Percentiles rank a stretch among this genome's conserved stretches.
Evolutionary conservation across 2,329 filamentous ascomycete genomes (phyloP).

Genomic region (Penicillium oxalicum): DNA sequence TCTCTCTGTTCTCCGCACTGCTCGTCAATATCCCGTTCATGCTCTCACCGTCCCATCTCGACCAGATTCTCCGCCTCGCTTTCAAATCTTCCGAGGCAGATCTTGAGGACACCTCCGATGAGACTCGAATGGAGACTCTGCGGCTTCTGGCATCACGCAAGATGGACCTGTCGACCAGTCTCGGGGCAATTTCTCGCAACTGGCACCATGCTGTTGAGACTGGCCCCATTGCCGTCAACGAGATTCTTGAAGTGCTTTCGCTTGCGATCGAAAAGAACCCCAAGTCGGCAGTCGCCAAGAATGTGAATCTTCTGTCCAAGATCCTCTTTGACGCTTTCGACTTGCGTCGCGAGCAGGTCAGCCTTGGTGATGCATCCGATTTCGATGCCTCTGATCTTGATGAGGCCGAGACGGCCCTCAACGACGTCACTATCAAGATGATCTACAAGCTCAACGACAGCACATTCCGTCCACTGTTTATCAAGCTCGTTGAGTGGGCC

Average conservation of each 20-base stretch:
- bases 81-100: constrained; percentile 62
- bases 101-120: constrained; percentile 57
- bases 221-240: constrained; percentile 60
- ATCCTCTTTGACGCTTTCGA: constrained; percentile 52
- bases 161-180: constrained; percentile 69
- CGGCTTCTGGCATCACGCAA: constrained; percentile 65
- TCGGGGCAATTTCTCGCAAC: constrained; percentile 65
- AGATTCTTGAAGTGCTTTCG: constrained; percentile 65
- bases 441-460: constrained; percentile 95
- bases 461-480: constrained; percentile 86
- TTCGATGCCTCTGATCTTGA: constrained; percentile 48
- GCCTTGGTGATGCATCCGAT: constrained; percentile 21
- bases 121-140: constrained; percentile 63
- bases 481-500: constrained; percentile 77
- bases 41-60: constrained; percentile 69
- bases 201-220: constrained; percentile 60
- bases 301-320: constrained; percentile 62
- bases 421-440: constrained; percentile 75
- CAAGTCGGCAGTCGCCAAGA: constrained; percentile 73
- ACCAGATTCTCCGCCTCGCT: constrained; percentile 65
- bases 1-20: constrained; percentile 70
- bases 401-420: constrained; percentile 58
- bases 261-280: constrained; percentile 68
- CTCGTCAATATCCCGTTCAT: constrained; percentile 85
- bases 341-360: constrained; percentile 38